Base-by-base conservation (phyloP, 352 stramenopile species). In the Phytophthora colocasiae region DNA sequence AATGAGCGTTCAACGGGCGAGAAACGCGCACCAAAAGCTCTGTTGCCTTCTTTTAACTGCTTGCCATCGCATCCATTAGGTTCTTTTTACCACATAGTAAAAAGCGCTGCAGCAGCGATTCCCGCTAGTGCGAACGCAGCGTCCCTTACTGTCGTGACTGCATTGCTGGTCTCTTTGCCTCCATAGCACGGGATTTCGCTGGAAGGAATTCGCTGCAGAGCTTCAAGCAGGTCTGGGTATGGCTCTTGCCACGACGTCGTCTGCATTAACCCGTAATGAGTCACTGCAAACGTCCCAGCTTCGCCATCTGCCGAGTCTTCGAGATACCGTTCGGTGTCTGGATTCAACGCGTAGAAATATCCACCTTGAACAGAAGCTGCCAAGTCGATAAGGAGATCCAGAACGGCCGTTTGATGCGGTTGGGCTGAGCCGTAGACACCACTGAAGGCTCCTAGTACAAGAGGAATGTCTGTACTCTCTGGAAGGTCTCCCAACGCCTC, bases 281-380 rank as follows among this genome's bases (percentile, higher is more conserved):
- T 83, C 24, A 73, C 70, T 24, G 70, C 79, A 47, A 92, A 85
- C 7, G 75, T 60, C 12, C 78, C 81, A 39, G 65, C 66, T 38
- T 78, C 73, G 14, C 59, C 57, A 67, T 86, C 75, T 14, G 64
- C 61, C 34, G 78, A 73, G 60, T 87, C 76, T 48, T 89, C 80
- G 2, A 87, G 62, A 55, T 83, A 89, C 38, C 83, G 82, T 39
- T 86, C 69, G 1, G 62, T 84, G 56, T 90, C 78, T 8, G 84
- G 81, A 48, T 92, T 92, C 26, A 91, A 59, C 2, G 76, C 76
- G 71, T 80, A 92, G 47, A 85, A 86, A 66, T 88, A 92, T 6
- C 80, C 81, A 14, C 84, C 81, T 52, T 81, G 78, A 27, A 87
- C 58, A 17, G 56, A 73, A 6, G 66, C 67, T 8, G 80, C 76